Base-by-base conservation (phyloP, 2,329 filamentous ascomycete species). In the Ceratocystis lukuohia region DNA sequence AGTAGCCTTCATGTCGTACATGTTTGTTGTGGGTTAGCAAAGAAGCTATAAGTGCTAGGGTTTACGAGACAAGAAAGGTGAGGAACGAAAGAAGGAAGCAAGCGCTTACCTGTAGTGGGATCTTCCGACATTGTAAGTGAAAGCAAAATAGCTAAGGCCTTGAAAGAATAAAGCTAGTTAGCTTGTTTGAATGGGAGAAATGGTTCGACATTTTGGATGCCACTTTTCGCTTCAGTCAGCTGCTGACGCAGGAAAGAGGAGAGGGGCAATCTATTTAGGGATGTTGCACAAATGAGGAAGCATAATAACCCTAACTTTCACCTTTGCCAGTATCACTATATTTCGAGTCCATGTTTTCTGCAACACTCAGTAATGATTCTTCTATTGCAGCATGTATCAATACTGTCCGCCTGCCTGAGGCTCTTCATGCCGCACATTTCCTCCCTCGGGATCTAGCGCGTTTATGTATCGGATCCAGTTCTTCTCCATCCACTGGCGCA, bases 321-420 rank as follows among this genome's bases (percentile, higher is more conserved):
- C 5, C 6, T 2, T 25, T 5, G 50, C 12, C 6, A 28, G 10
- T n/a, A 53, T 53, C 48, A 53, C 37, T 50, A 3, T 20, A 22
- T 3, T 12, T n/a, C n/a, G 7, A 8, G n/a, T 3, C n/a, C 7
- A n/a, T 50, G 46, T 22, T 50, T 50, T 25, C 46, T 25, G 46
- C 46, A 50, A 20, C 22, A 50, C 6, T 50, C 17, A 25, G 46
- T 25, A 50, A 57, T 33, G 25, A 57, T 28, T 57, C 12, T 30
- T 57, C 28, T 57, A 57, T 28, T 57, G 22, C 22, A 41, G 22
- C 61, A 28, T 30, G 37, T 62, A 57, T 33, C 63, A 70, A 66
- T 70, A 70, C 22, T 53, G 64, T 1, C 69, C 69, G n/a, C 67
- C 66, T 12, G 62, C 66, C n/a, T 69, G 67, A 22, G 70, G 70